These are phyloP conservation scores for Clitopilus passeckerianus DNA, from an alignment of 768 basidiomycete genomes.

Conservation along the genomic window DNA sequence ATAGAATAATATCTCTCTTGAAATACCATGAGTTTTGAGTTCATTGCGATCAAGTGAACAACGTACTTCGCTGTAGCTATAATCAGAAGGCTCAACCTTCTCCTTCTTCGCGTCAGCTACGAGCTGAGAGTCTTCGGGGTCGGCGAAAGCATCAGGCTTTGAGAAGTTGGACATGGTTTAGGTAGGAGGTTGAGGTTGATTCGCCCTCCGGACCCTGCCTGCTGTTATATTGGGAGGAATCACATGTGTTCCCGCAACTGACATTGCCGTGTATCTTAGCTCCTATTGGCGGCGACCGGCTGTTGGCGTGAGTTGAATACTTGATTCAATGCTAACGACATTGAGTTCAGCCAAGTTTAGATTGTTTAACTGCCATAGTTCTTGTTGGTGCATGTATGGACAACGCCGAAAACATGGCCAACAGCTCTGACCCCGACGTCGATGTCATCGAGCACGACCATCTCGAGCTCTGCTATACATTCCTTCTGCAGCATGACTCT, in stretches of 20 bases:
- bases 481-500: background rate
- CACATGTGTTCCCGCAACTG: constrained; percentile 12
- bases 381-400: no score
- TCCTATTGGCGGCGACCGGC: background rate
- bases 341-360: no score
- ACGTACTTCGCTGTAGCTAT: constrained; percentile 66
- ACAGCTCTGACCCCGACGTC: background rate
- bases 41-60: background rate
- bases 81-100: constrained; percentile 49
- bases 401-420: background rate
- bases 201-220: background rate
- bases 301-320: background rate
- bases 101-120: constrained; percentile 79
- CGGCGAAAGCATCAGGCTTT: constrained; percentile 50
- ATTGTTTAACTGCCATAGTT: no score
- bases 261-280: background rate
- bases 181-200: background rate
- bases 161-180: constrained; percentile 32
- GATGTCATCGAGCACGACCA: background rate
- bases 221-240: constrained; percentile 4
- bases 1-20: constrained; percentile 82
- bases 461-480: background rate
- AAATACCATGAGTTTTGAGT: background rate
- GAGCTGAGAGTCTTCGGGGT: constrained; percentile 77
- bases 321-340: background rate